These are phyloP conservation scores for Wallacemonas sp. DNA, from an alignment of 208 protist species.

Conservation along the genomic window DNA sequence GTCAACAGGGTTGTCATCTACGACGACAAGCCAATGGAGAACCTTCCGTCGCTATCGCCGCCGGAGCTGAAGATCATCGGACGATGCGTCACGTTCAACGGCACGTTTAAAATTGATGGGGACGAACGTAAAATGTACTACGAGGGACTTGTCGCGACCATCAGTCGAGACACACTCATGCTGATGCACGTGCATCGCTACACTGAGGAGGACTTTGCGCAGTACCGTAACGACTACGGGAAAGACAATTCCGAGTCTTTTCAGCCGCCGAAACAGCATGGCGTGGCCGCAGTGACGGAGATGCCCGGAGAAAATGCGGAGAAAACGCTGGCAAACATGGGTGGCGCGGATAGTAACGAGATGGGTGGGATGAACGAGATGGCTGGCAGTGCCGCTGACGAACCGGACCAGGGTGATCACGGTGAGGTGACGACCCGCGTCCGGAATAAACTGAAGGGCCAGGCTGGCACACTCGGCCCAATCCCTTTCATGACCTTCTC, in stretches of 20 bases:
- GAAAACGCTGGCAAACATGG: conserved; percentile 10
- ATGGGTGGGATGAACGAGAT: background rate
- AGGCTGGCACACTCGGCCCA: conserved; percentile 35
- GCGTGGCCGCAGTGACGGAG: conserved; percentile 1
- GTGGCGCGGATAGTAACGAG: conserved; percentile 4
- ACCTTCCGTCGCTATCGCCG: conserved; percentile 46
- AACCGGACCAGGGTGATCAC: background rate
- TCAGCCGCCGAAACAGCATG: background rate
- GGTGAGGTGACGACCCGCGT: conserved; percentile 1
- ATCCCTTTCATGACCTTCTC: conserved; percentile 79
- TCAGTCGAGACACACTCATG: conserved; percentile 75
- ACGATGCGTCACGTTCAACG: conserved; percentile 67
- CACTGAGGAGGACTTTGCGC: conserved; percentile 59
- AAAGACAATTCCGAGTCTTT: conserved; percentile 7
- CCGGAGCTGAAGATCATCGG: conserved; percentile 84
- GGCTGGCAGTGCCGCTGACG: background rate
- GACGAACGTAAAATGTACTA: conserved; percentile 48
- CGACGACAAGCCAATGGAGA: conserved; percentile 43
- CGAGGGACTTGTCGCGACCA: conserved; percentile 67
- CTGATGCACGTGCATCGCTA: conserved; percentile 72
- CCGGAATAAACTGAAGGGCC: conserved; percentile 10
- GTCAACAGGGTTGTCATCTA: conserved; percentile 42
- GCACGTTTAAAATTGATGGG: conserved; percentile 48
- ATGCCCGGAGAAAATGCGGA: conserved; percentile 2
- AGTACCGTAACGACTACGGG: conserved; percentile 6